Percentiles rank a stretch among this genome's conserved stretches.
Evolutionary conservation across 2,329 filamentous ascomycete species (phyloP).

Genomic region (Alternaria angustiovoidea): DNA sequence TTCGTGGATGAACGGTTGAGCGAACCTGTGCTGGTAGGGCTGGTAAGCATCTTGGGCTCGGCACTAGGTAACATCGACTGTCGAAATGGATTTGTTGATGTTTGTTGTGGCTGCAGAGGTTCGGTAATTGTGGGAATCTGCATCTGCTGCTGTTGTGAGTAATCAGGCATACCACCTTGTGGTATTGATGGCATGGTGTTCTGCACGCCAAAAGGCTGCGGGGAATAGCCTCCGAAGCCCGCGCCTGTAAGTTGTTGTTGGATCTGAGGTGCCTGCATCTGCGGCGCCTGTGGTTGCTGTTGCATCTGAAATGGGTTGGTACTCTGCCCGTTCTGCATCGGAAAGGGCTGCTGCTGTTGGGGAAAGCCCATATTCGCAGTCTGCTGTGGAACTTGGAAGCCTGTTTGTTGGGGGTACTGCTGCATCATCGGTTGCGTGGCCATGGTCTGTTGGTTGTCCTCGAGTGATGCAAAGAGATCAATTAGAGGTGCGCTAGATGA

Average conservation of each 20-base stretch:
- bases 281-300: conserved; percentile 60
- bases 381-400: conserved; percentile 55
- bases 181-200: conserved; percentile 58
- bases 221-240: conserved; percentile 83
- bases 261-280: conserved; percentile 56
- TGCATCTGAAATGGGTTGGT: conserved; percentile 92
- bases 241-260: conserved; percentile 74
- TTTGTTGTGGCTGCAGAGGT: conserved; percentile 61
- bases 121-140: conserved; percentile 45
- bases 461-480: conserved; percentile 44
- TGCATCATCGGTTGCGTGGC: conserved; percentile 45
- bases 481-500: conserved; percentile 41
- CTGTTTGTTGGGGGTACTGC: conserved; percentile 45
- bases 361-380: conserved; percentile 37
- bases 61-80: conserved; percentile 76
- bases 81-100: conserved; percentile 88
- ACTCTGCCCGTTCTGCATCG: conserved; percentile 68
- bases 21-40: conserved; percentile 48
- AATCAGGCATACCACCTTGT: conserved; percentile 58
- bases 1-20: conserved; percentile 76
- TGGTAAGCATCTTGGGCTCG: conserved; percentile 43
- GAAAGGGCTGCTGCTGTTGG: conserved; percentile 59
- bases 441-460: conserved; percentile 49
- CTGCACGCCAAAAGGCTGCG: conserved; percentile 63
- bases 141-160: conserved; percentile 50